A percentile compares a stretch with the other conserved stretches of the same genome.
These are phyloP conservation scores for Chalciporus piperatus DNA, from an alignment of 768 basidiomycete genomes.

Conservation along the genomic window DNA sequence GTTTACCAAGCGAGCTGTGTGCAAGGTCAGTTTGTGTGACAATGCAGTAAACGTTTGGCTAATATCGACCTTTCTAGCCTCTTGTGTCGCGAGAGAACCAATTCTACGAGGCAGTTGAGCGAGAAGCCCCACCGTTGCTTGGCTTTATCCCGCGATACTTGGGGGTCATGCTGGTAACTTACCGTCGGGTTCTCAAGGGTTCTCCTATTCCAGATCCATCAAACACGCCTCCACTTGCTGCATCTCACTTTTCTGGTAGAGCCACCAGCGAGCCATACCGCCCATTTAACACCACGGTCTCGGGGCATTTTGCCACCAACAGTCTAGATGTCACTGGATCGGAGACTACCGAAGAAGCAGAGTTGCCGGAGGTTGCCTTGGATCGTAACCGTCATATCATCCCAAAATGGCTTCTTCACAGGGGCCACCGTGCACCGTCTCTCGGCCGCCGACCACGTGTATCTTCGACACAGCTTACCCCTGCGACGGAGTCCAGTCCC, in stretches of 20 bases:
- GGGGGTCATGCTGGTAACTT: constrained; percentile 97
- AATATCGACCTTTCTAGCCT: constrained; percentile 52
- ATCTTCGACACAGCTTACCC: constrained; percentile 41
- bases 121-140: constrained; percentile 87
- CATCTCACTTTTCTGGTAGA: constrained; percentile 22
- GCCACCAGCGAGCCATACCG: constrained; percentile 25
- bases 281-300: constrained; percentile 1
- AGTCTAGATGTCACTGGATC: constrained; percentile 31
- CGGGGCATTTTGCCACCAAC: not conserved
- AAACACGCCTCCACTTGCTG: constrained; percentile 12
- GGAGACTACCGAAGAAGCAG: constrained; percentile 62
- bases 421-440: constrained; percentile 39
- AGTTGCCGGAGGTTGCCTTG: constrained; percentile 91
- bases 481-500: constrained; percentile 67
- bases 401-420: constrained; percentile 82
- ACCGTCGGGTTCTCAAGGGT: constrained; percentile 69
- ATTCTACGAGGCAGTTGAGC: constrained; percentile 96
- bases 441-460: constrained; percentile 33
- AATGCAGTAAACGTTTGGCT: not conserved
- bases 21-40: constrained; percentile 69
- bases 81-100: constrained; percentile 95
- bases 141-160: constrained; percentile 97
- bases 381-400: constrained; percentile 96
- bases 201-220: constrained; percentile 18
- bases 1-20: constrained; percentile 95